A percentile compares a stretch with the other conserved stretches of the same genome.
Evolutionary conservation across 1,284 basidiomycete genomes (phyloP).

Genomic region (Apiotrichum gracile): DNA sequence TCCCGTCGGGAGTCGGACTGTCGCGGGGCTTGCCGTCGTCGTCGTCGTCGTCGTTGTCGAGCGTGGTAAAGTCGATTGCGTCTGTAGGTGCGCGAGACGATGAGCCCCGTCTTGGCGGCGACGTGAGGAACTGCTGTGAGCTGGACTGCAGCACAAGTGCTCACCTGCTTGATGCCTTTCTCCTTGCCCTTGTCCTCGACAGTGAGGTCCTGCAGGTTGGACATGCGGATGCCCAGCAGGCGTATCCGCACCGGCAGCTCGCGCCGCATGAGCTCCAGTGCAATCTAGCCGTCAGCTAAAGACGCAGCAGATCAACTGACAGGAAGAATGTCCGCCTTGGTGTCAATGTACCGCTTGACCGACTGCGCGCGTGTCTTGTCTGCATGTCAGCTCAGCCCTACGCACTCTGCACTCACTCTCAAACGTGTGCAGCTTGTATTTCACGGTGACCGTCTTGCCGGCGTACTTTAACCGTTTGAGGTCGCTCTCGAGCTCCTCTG

Average conservation of each 20-base stretch:
- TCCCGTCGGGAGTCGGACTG: conserved; percentile 2
- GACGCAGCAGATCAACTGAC: conserved; percentile 48
- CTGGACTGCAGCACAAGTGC: background rate
- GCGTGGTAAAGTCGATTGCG: conserved; percentile 3
- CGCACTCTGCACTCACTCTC: conserved; percentile 26
- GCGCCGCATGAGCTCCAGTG: conserved; percentile 70
- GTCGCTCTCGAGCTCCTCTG: conserved; percentile 70
- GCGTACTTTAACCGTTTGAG: conserved; percentile 54
- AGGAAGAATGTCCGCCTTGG: conserved; percentile 69
- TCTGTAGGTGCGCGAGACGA: background rate
- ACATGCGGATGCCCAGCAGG: conserved; percentile 73
- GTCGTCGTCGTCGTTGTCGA: conserved; percentile 18
- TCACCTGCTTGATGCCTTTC: conserved; percentile 36
- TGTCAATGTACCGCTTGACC: conserved; percentile 64
- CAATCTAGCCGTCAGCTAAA: conserved; percentile 53
- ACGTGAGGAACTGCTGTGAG: conserved; percentile 26
- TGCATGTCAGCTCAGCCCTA: conserved; percentile 35
- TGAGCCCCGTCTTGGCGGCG: background rate
- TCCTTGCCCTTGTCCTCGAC: conserved; percentile 32
- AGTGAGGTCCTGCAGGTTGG: conserved; percentile 71
- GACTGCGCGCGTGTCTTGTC: conserved; percentile 78
- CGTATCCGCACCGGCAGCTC: conserved; percentile 72
- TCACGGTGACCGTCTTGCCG: conserved; percentile 47
- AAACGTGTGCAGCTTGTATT: conserved; percentile 48
- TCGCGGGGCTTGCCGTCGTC: conserved; percentile 10